phyloP scores from a whole-genome alignment of 1,284 basidiomycete genomes.

The Neonothopanus nambi region DNA sequence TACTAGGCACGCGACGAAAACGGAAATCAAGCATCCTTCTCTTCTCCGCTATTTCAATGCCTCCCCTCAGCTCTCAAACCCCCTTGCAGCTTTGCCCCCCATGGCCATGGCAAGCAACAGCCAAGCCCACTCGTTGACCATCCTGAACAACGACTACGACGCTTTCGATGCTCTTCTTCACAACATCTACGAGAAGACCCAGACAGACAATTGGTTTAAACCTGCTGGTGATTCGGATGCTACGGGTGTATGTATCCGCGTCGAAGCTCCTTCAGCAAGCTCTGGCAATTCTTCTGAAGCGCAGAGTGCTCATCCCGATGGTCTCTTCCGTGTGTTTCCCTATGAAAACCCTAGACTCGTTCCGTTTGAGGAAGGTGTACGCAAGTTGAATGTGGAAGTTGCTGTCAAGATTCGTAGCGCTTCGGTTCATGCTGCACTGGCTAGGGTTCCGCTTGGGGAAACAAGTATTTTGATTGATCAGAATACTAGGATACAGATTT shows the following conservation, averaged over 20 bases:
- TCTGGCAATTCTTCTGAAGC: too few relatives aligned
- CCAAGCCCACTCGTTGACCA: too few relatives aligned
- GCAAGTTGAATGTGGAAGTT: constrained; percentile 3
- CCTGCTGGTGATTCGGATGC: constrained; percentile 69
- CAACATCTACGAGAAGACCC: constrained; percentile 43
- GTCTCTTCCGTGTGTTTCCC: constrained; percentile 67
- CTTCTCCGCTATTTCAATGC: too few relatives aligned
- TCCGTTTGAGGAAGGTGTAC: constrained; percentile 51
- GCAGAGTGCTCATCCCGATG: constrained; percentile 26
- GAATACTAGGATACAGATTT: constrained; percentile 64
- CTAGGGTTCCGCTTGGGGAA: constrained; percentile 34
- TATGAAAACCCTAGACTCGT: constrained; percentile 65
- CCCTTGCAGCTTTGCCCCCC: too few relatives aligned
- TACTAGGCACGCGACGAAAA: too few relatives aligned
- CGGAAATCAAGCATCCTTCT: too few relatives aligned
- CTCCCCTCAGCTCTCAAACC: too few relatives aligned
- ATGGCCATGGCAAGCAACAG: too few relatives aligned
- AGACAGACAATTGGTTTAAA: constrained; percentile 75
- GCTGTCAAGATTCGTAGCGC: constrained; percentile 67
- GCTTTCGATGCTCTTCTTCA: constrained; percentile 17
- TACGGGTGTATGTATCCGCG: constrained; percentile 67
- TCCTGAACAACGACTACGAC: constrained; percentile 16
- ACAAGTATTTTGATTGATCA: constrained; percentile 55
- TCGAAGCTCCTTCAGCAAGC: constrained; percentile 36
- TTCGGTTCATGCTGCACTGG: constrained; percentile 73